Conservation (phyloP, 352 stramenopile species). For the Globisporangium ultimum region DNA sequence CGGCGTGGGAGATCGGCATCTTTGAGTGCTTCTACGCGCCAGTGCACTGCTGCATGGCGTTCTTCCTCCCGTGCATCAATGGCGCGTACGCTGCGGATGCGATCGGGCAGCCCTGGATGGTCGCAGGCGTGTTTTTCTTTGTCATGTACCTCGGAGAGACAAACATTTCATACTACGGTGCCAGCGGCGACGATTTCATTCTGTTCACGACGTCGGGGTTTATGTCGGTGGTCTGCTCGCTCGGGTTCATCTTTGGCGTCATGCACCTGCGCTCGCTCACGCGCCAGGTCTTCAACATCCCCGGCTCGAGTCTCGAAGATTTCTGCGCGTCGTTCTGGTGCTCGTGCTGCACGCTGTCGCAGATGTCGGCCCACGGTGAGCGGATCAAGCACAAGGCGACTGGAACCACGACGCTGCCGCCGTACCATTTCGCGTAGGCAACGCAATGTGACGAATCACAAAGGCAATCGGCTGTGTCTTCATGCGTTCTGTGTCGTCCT, state of each 20-base stretch:
- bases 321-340: conserved; percentile 16
- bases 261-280: background rate
- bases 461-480: background rate
- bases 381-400: conserved; percentile 7
- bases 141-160: background rate
- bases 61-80: conserved; percentile 23
- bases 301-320: conserved; percentile 12
- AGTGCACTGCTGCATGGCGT: conserved; percentile 21
- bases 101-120: conserved; percentile 8
- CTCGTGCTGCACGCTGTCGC: conserved; percentile 21
- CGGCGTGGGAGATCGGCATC: conserved; percentile 19
- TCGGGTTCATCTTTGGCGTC: background rate
- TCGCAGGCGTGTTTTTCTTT: conserved; percentile 8
- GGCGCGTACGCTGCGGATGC: conserved; percentile 8
- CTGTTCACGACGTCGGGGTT: background rate
- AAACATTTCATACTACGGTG: conserved; percentile 20
- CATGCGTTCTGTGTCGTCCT: too few relatives aligned
- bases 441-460: background rate
- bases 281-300: conserved; percentile 14
- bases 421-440: background rate
- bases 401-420: conserved; percentile 14
- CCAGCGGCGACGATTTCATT: conserved; percentile 13
- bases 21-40: conserved; percentile 20
- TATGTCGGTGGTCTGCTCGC: background rate
- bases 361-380: conserved; percentile 23